Evolutionary conservation across 2,329 filamentous ascomycete species (phyloP).

Genomic region (Corynespora cassiicola): DNA sequence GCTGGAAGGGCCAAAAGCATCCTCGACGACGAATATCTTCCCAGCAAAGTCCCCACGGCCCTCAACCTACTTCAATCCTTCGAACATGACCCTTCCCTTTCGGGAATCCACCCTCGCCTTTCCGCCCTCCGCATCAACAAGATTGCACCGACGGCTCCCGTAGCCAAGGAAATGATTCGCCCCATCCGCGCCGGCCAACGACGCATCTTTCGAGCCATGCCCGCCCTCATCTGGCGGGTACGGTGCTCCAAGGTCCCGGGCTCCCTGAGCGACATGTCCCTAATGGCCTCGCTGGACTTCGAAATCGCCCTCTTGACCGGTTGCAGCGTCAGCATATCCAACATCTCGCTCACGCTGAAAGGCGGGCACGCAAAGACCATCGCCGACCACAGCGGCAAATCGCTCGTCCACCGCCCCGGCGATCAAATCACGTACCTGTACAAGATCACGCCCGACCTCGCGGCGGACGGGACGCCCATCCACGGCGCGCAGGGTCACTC

Average conservation of each 20-base stretch:
- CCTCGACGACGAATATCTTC: slow-evolving; percentile 68
- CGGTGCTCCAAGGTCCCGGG: slow-evolving; percentile 72
- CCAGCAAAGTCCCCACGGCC: slow-evolving; percentile 71
- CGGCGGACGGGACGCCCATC: slow-evolving; percentile 56
- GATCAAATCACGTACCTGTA: slow-evolving; percentile 81
- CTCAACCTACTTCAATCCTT: slow-evolving; percentile 82
- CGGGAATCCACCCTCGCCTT: slow-evolving; percentile 68
- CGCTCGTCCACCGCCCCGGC: slow-evolving; percentile 69
- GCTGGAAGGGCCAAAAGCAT: slow-evolving; percentile 52
- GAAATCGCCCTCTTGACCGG: slow-evolving; percentile 76
- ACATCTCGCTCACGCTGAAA: slow-evolving; percentile 63
- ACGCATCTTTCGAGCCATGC: slow-evolving; percentile 69
- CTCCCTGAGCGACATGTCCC: slow-evolving; percentile 56
- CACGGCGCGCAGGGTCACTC: slow-evolving; percentile 44
- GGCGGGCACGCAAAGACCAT: slow-evolving; percentile 65
- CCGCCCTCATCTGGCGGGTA: slow-evolving; percentile 75
- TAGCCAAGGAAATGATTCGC: slow-evolving; percentile 64
- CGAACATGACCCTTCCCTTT: slow-evolving; percentile 67
- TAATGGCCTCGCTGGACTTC: slow-evolving; percentile 75
- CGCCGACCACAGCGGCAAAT: slow-evolving; percentile 53
- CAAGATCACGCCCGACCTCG: slow-evolving; percentile 57
- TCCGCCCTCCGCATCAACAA: slow-evolving; percentile 77
- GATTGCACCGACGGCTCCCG: slow-evolving; percentile 71
- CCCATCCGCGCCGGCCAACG: slow-evolving; percentile 70
- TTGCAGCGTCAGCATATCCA: slow-evolving; percentile 68